A percentile compares a stretch with the other conserved stretches of the same genome.
phyloP scores from a whole-genome alignment of 352 stramenopile genomes.

The Pythium sp. region DNA sequence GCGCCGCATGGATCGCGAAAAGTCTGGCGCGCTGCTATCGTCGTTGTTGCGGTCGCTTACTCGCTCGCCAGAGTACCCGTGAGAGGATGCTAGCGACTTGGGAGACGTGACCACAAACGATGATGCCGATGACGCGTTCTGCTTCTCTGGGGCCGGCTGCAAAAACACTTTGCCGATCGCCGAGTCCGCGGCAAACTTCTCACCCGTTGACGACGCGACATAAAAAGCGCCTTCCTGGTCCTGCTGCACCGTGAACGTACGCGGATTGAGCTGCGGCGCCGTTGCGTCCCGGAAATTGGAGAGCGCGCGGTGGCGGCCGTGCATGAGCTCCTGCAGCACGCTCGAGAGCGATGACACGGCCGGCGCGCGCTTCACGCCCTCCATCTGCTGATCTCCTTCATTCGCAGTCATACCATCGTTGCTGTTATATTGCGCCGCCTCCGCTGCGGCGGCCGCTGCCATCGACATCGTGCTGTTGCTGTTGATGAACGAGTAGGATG shows the following conservation, averaged over 20 bases:
- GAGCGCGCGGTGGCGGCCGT: conserved; percentile 32
- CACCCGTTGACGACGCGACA: conserved; percentile 35
- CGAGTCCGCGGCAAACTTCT: conserved; percentile 42
- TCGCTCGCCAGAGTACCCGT: not conserved
- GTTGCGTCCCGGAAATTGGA: conserved; percentile 46
- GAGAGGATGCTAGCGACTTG: not conserved
- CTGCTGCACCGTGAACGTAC: conserved; percentile 39
- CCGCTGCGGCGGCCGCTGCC: not conserved
- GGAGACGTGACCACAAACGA: not conserved
- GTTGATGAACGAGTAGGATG: conserved; percentile 19
- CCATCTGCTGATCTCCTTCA: not conserved
- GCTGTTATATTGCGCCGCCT: not conserved
- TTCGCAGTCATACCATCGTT: not conserved
- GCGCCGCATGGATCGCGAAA: conserved; percentile 17
- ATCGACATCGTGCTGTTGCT: conserved; percentile 13
- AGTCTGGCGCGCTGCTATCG: not conserved
- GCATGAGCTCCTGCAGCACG: conserved; percentile 48
- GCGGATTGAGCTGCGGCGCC: conserved; percentile 22
- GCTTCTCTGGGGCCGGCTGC: conserved; percentile 13
- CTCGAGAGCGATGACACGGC: conserved; percentile 51
- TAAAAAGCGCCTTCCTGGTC: conserved; percentile 36
- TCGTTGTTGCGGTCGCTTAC: not conserved
- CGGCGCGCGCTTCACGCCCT: conserved; percentile 6
- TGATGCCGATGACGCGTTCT: not conserved
- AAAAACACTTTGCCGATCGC: conserved; percentile 49